Conservation (phyloP, 441 rosid species). For the Croton laevigatus region DNA sequence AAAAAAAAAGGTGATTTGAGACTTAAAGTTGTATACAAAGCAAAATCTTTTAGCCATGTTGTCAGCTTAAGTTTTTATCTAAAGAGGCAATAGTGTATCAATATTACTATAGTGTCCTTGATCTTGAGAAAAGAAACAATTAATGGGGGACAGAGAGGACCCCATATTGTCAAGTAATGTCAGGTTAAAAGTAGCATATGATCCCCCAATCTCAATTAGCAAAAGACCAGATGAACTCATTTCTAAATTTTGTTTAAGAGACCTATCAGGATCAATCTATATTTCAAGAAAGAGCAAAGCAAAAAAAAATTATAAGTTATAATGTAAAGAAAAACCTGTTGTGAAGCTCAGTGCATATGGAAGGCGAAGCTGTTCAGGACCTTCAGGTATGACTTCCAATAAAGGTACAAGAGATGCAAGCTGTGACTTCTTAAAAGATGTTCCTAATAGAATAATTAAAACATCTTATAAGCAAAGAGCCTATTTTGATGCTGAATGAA, state of each 20-base stretch:
- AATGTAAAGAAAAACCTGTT: slow-evolving; percentile 45
- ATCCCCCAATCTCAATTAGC: not conserved
- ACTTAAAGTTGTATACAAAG: not conserved
- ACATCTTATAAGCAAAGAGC: not conserved
- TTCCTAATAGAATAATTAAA: slow-evolving; percentile 41
- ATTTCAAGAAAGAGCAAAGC: slow-evolving; percentile 19
- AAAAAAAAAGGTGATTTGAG: not conserved
- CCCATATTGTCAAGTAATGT: not conserved
- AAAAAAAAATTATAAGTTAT: not conserved
- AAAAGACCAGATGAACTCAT: not conserved
- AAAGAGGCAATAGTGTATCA: not conserved
- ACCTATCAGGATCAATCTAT: not conserved
- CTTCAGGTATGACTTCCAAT: slow-evolving; percentile 51
- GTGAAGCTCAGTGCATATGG: slow-evolving; percentile 48
- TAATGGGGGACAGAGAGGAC: not conserved
- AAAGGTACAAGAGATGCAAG: slow-evolving; percentile 51
- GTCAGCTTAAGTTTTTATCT: not conserved
- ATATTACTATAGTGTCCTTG: not conserved
- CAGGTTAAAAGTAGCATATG: not conserved
- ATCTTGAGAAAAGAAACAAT: not conserved
- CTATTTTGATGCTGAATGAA: not conserved
- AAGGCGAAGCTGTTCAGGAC: slow-evolving; percentile 35
- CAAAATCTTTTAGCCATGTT: not conserved
- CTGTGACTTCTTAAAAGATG: slow-evolving; percentile 61
- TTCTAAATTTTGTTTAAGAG: not conserved